Evolutionary conservation across 2,329 filamentous ascomycete species (phyloP), one percentile per base, ranked within the genome.

Genomic region (Akanthomyces uredinophilus): DNA sequence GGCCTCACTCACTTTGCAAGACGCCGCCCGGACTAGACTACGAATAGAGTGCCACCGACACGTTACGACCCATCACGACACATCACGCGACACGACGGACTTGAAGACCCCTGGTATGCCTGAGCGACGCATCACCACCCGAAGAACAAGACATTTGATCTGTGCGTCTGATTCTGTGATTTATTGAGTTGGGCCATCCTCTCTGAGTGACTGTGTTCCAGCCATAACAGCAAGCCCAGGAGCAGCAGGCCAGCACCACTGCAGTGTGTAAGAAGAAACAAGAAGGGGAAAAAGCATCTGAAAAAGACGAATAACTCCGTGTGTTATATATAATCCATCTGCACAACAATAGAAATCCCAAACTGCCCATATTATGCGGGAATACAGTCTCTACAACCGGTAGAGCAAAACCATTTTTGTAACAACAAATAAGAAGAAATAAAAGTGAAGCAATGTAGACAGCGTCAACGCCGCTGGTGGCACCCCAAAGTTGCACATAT

Each of bases 341-440:
- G 20, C 37, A 47, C 50, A 53, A 53, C 16, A 37, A n/a, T 13
- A 39, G 35, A 60, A 60, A 51, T 29, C n/a, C 16, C 39, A 46
- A 54, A 16, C 58, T 47, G 58, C 41, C 57, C 58, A 29, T 54
- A 39, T 47, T 46, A 60, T 60, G 27, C n/a, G 49, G 32, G 56
- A 16, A 52, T 29, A 54, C 29, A 47, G 13, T 24, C 49, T 60
- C 57, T 46, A 46, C 47, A 52, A 14, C 49, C n/a, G 1, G 37
- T 22, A 35, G 37, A 52, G 47, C 5, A 18, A 27, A 41, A 56
- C 13, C 11, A 11, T 32, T 47, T 50, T 14, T 13, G 20, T 32
- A 29, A 29, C 35, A n/a, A 32, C 11, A 47, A 16, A 29, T 6
- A 16, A 32, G 46, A 39, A 20, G 8, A 18, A 59, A 29, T n/a